Base-by-base conservation (phyloP, 106 monocot species). In the Iris macrosiphon region DNA sequence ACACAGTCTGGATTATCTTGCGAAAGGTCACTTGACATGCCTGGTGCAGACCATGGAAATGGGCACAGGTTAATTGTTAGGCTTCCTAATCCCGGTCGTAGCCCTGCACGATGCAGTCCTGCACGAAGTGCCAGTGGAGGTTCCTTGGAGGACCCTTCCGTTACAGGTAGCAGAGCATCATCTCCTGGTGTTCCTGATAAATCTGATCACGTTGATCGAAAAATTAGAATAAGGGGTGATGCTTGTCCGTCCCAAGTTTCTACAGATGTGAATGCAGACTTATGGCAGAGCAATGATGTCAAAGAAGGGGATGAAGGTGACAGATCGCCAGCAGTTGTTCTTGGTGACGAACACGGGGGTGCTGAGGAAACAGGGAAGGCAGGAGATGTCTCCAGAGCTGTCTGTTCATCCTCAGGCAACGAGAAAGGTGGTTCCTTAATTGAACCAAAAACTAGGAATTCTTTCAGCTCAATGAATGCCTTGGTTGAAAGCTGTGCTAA, bases 31-130 rank as follows among this genome's bases (percentile, higher is more conserved):
- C 21, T 23, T 66, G 84, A 94, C 60, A 10, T 32, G 7, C 63
- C 69, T 59, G 20, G 26, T 69, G 49, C 44, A 24, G 94, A 89
- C 24, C 59, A 65, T 59, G 78, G 62, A n/a, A 89, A 72, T 52
- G 70, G 46, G 50, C 88, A 84, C 39, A 81, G 79, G 42, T 52
- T 95, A 65, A 82, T 95, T 73, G 84, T 95, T 40, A 78, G 89
- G 68, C 61, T 95, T 71, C 84, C 78, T 32, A 85, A 80, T 28
- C 62, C 77, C 38, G 81, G 89, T 47, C 81, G 65, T 24, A 79
- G 85, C 31, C 72, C 85, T 59, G 79, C 61, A 10, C 67, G 44
- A 30, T n/a, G 65, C 19, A 79, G 85, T 27, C 72, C 85, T 59
- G 79, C 61, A 10, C 67, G 44, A 30, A 68, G 48, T 48, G 45